These are phyloP conservation scores for Yamadazyma aaseri DNA, from an alignment of 1,139 yeast species.

Conservation along the genomic window DNA sequence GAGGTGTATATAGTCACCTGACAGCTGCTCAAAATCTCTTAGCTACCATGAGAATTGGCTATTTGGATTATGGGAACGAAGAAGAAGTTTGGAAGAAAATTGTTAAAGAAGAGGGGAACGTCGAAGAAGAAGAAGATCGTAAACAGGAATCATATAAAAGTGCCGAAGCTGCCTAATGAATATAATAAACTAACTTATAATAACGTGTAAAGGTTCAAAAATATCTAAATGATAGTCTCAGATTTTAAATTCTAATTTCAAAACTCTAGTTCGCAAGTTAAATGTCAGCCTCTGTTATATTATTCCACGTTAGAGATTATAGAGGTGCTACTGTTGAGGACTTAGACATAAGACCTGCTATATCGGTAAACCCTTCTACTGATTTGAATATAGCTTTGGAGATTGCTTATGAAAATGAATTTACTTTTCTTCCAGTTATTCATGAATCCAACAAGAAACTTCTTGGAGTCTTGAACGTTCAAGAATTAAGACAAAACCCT, in stretches of 20 bases:
- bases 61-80: constrained; percentile 75
- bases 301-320: constrained; percentile 39
- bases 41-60: constrained; percentile 76
- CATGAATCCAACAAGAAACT: constrained; percentile 48
- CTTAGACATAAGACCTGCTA: constrained; percentile 60
- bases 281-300: constrained; percentile 7
- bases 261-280: too few relatives aligned
- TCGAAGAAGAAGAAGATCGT: constrained; percentile 24
- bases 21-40: constrained; percentile 69
- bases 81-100: constrained; percentile 76
- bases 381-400: constrained; percentile 47
- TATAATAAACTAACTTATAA: not conserved
- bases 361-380: constrained; percentile 54
- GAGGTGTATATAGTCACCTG: constrained; percentile 74
- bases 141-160: constrained; percentile 31
- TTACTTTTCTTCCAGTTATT: constrained; percentile 58
- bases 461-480: constrained; percentile 58
- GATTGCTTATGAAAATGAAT: constrained; percentile 55
- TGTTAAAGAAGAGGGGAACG: constrained; percentile 41
- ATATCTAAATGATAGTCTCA: too few relatives aligned
- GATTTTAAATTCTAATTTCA: too few relatives aligned
- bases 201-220: not conserved
- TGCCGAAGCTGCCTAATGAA: constrained; percentile 45
- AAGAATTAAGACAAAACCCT: constrained; percentile 32
- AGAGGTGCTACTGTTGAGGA: constrained; percentile 62